Percentiles rank a stretch among this genome's conserved stretches.
phyloP scores from a whole-genome alignment of 768 basidiomycete genomes.

The Phylloporus sp. region DNA sequence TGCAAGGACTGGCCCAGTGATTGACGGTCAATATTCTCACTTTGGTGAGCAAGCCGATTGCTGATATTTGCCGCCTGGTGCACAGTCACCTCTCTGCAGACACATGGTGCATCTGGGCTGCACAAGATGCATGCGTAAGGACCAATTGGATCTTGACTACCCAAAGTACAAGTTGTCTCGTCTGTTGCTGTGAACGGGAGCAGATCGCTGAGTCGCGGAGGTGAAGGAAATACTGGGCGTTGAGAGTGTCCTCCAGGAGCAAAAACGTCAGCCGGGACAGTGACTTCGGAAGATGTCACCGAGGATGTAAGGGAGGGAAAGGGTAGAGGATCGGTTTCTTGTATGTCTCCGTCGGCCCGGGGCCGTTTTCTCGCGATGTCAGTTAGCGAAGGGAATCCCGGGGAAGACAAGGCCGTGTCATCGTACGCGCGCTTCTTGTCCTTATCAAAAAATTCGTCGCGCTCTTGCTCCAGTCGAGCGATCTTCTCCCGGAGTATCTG shows the following conservation, averaged over 20 bases:
- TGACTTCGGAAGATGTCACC: constrained; percentile 47
- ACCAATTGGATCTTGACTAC: constrained; percentile 29
- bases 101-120: constrained; percentile 60
- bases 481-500: constrained; percentile 49
- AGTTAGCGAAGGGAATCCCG: constrained; percentile 18
- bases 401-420: constrained; percentile 37
- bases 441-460: constrained; percentile 25
- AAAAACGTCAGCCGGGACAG: constrained; percentile 24
- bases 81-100: constrained; percentile 65
- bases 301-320: constrained; percentile 29
- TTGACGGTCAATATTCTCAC: constrained; percentile 9
- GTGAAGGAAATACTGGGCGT: constrained; percentile 29
- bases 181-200: constrained; percentile 35
- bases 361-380: constrained; percentile 36
- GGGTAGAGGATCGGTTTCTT: constrained; percentile 14
- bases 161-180: constrained; percentile 30
- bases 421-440: constrained; percentile 61
- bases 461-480: constrained; percentile 37
- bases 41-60: constrained; percentile 13
- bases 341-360: constrained; percentile 25
- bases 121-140: constrained; percentile 66
- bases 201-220: constrained; percentile 26
- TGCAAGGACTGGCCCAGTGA: constrained; percentile 27
- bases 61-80: constrained; percentile 37
- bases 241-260: constrained; percentile 30